Evolutionary conservation across 306 rosid genomes (phyloP), one percentile per base, ranked within the genome.

Genomic region (Cucumis sativus): DNA sequence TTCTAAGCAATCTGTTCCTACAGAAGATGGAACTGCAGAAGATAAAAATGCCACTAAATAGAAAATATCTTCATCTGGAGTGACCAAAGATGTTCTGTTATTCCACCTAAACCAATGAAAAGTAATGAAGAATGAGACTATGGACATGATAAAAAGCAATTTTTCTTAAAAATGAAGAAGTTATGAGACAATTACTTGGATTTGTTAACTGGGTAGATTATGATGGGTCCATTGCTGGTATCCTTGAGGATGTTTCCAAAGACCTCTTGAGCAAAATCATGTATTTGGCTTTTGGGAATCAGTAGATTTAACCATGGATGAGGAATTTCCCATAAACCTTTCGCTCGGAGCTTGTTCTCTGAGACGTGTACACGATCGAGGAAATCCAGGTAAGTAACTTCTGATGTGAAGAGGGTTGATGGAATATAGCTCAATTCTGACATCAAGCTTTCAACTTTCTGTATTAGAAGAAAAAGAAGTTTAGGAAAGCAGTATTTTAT

Each of bases 301-400:
- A 96, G 81, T 61, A 96, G 87, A 85, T 96, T 96, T 80, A 96
- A 80, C 99, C 99, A 96, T 23, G 99, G 99, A 74, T 92, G 99
- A 61, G 96, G 98, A 85, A 96, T 86, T 58, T 96, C 97, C 98
- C 93, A 92, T 57, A 92, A 83, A 41, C 92, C 96, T 79, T 91
- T 86, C 51, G 78, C 89, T 86, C 88, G 84, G 39, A 96, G 87
- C 81, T 88, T 85, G 82, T 33, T 79, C 86, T 85, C 91, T 15
- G 97, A 91, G 51, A 84, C 79, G 63, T 96, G 99, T 56, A 96
- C 99, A 79, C 98, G 89, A 21, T 96, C 91, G 23, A 96, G 88
- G 83, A 96, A 96, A 70, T 91, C 88, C 75, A 89, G 80, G 85
- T 89, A 92, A 73, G 97, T 83, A 82, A 91, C 97, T 89, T 92